Conservation (phyloP, 306 rosid genomes). For the Trifolium repens region DNA sequence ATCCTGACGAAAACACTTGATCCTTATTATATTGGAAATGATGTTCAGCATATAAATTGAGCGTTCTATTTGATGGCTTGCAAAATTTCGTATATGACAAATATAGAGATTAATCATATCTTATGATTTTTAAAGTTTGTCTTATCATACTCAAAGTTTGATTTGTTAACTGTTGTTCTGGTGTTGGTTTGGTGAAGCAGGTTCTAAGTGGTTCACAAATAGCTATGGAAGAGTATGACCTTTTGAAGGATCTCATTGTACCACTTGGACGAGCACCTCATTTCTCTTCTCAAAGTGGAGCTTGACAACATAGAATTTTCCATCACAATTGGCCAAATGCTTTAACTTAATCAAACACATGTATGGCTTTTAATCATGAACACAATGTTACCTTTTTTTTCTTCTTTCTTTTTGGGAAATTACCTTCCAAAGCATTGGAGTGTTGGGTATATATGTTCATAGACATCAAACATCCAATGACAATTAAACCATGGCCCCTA, state of each 20-base stretch:
- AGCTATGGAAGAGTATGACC: slow-evolving; percentile 69
- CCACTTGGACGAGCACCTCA: slow-evolving; percentile 88
- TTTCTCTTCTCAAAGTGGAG: slow-evolving; percentile 77
- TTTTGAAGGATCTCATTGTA: slow-evolving; percentile 73
- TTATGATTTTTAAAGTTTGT: neutral
- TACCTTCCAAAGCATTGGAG: slow-evolving; percentile 33
- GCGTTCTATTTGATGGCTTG: neutral
- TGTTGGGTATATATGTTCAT: slow-evolving; percentile 21
- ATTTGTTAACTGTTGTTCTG: slow-evolving; percentile 37
- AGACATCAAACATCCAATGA: slow-evolving; percentile 20
- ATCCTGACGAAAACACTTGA: neutral
- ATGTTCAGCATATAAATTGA: neutral
- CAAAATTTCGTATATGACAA: slow-evolving; percentile 14
- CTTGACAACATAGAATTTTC: slow-evolving; percentile 45
- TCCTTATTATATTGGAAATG: neutral
- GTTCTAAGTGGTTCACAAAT: slow-evolving; percentile 73
- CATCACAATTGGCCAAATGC: slow-evolving; percentile 10
- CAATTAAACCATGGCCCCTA: neutral
- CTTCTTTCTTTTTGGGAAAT: neutral
- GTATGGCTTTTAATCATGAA: neutral
- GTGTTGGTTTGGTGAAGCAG: slow-evolving; percentile 54
- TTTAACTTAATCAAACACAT: neutral
- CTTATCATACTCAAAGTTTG: neutral
- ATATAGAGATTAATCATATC: slow-evolving; percentile 23
- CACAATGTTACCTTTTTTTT: neutral